Conservation (phyloP, 2,329 filamentous ascomycete genomes). For the Pseudogymnoascus sp. region DNA sequence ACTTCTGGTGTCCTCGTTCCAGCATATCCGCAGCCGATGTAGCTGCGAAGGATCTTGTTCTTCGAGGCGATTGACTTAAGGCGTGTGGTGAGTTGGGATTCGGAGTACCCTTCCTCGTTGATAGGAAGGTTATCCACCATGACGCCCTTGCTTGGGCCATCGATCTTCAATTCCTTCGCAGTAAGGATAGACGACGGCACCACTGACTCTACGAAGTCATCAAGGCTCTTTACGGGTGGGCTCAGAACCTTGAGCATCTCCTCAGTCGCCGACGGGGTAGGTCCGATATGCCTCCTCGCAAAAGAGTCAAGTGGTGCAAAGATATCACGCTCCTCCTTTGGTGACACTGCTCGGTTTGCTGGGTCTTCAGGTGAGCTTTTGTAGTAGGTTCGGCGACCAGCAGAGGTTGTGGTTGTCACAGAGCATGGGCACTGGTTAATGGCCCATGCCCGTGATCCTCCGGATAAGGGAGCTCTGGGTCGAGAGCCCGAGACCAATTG, state of each 20-base stretch:
- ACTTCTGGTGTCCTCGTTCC: conserved; percentile 80
- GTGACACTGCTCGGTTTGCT: conserved; percentile 17
- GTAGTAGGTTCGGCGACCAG: conserved; percentile 26
- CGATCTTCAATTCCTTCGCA: conserved; percentile 53
- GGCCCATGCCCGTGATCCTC: conserved; percentile 17
- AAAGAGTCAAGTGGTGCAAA: conserved; percentile 52
- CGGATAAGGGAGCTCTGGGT: neutral
- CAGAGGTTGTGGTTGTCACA: conserved; percentile 10
- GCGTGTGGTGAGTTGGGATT: conserved; percentile 50
- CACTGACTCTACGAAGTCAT: conserved; percentile 79
- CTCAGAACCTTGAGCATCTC: conserved; percentile 76
- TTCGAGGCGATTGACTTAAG: conserved; percentile 47
- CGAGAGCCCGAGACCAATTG: conserved; percentile 2
- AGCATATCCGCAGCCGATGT: conserved; percentile 85
- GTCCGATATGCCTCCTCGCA: conserved; percentile 79
- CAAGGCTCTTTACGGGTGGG: conserved; percentile 64
- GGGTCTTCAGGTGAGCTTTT: conserved; percentile 26
- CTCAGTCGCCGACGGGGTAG: conserved; percentile 59
- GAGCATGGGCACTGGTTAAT: conserved; percentile 19
- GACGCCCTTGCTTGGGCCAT: conserved; percentile 32
- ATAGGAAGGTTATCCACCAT: conserved; percentile 12
- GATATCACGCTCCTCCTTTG: conserved; percentile 26
- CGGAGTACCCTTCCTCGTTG: conserved; percentile 34
- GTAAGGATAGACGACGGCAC: conserved; percentile 74
- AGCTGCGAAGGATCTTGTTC: conserved; percentile 58